Percentiles rank a stretch among this genome's conserved stretches.
Evolutionary conservation across 148 eudicot genomes (phyloP).

Genomic region (Chenopodium suecicum): DNA sequence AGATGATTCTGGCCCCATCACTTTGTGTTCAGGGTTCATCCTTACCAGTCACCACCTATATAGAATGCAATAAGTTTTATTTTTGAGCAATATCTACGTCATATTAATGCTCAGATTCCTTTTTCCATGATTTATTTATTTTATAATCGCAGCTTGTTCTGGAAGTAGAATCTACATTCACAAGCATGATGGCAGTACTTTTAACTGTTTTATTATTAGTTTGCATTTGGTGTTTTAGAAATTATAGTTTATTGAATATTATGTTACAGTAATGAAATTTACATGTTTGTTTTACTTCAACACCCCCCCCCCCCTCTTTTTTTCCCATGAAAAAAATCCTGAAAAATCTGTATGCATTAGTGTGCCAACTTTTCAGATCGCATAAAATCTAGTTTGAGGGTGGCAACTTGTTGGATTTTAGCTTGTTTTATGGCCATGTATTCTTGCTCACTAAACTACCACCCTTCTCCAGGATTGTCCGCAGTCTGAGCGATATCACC

Average conservation of each 20-base stretch:
- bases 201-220: background rate
- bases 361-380: background rate
- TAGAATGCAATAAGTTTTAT: too few species aligned
- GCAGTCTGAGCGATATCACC: too few species aligned
- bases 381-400: background rate
- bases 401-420: too few species aligned
- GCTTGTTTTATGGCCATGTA: background rate
- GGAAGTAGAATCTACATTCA: background rate
- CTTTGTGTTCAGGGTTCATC: background rate
- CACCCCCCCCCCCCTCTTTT: too few species aligned
- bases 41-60: background rate
- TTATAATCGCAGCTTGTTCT: background rate
- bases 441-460: background rate
- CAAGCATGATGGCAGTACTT: too few species aligned
- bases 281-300: too few species aligned
- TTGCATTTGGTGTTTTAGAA: background rate
- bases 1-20: background rate
- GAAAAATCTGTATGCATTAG: background rate
- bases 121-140: background rate
- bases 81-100: background rate
- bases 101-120: background rate
- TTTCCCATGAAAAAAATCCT: background rate
- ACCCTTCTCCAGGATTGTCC: background rate
- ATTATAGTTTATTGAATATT: background rate
- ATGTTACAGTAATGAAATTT: background rate